Evolutionary conservation across 495 filamentous ascomycete species (phyloP).

Genomic region (Aspergillus heteromorphus): DNA sequence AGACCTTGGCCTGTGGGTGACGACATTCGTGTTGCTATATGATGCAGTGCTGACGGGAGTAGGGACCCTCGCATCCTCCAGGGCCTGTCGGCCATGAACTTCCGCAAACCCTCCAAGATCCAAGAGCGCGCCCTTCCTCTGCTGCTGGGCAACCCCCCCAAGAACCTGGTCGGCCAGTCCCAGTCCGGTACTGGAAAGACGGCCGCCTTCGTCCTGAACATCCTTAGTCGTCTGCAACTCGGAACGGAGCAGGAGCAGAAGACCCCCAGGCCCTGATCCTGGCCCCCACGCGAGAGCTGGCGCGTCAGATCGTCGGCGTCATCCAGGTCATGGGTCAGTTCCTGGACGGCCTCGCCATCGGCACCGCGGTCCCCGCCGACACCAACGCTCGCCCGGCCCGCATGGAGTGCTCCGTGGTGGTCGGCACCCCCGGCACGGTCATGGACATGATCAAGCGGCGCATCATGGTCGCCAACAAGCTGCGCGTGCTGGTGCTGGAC

Average conservation of each 20-base stretch:
- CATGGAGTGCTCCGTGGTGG: slow-evolving; percentile 69
- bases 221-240: slow-evolving; percentile 78
- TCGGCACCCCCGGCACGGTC: slow-evolving; percentile 92
- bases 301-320: slow-evolving; percentile 87
- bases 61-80: slow-evolving; percentile 50
- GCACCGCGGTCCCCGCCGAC: slow-evolving; percentile 75
- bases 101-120: slow-evolving; percentile 93
- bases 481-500: slow-evolving; percentile 81
- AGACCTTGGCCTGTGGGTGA: slow-evolving; percentile 72
- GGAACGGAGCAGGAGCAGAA: slow-evolving; percentile 41
- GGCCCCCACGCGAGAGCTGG: slow-evolving; percentile 90
- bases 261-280: slow-evolving; percentile 79
- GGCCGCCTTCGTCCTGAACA: slow-evolving; percentile 89
- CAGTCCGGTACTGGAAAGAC: slow-evolving; percentile 99
- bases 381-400: slow-evolving; percentile 52
- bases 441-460: slow-evolving; percentile 75
- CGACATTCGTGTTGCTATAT: background rate
- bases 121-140: slow-evolving; percentile 90
- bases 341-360: slow-evolving; percentile 61
- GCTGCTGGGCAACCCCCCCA: slow-evolving; percentile 73
- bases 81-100: slow-evolving; percentile 73
- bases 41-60: slow-evolving; percentile 7
- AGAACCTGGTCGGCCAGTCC: slow-evolving; percentile 93
- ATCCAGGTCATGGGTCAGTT: slow-evolving; percentile 76
- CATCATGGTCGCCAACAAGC: slow-evolving; percentile 54